Base-by-base conservation (phyloP, 345 rosid genomes). In the Diplotaxis tenuifolia region DNA sequence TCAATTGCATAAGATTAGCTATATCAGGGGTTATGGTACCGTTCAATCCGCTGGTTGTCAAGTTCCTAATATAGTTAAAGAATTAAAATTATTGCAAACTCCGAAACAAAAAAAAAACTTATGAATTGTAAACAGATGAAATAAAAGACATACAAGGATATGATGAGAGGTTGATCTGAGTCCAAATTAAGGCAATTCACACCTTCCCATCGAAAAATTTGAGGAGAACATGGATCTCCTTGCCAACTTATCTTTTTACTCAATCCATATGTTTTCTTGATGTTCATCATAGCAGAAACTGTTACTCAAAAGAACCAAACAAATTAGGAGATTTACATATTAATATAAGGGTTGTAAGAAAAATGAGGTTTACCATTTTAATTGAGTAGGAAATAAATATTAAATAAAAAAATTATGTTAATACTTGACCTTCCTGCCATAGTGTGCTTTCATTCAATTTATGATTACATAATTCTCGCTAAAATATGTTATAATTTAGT, bases 161-260 rank as follows among this genome's bases (percentile, higher is more conserved):
- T 78, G 40, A 87, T 76, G 2, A 73, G 70, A 15, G 84, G 83
- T 45, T 73, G 74, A 53, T 69, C 50, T 0, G 63, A 38, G 36
- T 53, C 77, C 29, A 18, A 6, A 20, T 70, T 74, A 74, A 36
- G 58, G 76, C 88, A 86, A 22, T 73, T 42, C 5, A 86, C 56
- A 36, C 88, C 88, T 21, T 82, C 75, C 88, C 88, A 84, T 29
- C 10, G 9, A 71, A 70, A 76, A 25, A 1, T 65, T n/a, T 27
- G 60, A 53, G 84, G 85, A 55, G 70, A 20, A 57, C 85, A 81
- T 59, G 88, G 86, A 83, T 86, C 90, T 70, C 90, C 90, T 75
- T 84, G 84, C 90, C 85, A 86, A 60, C 67, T 75, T 38, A 62
- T 65, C 34, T 69, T 79, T 28, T 21, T 53, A 22, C 47, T 62